Evolutionary conservation across 73 alveolate genomes (phyloP).

Genomic region (Tetrahymena malaccensis): DNA sequence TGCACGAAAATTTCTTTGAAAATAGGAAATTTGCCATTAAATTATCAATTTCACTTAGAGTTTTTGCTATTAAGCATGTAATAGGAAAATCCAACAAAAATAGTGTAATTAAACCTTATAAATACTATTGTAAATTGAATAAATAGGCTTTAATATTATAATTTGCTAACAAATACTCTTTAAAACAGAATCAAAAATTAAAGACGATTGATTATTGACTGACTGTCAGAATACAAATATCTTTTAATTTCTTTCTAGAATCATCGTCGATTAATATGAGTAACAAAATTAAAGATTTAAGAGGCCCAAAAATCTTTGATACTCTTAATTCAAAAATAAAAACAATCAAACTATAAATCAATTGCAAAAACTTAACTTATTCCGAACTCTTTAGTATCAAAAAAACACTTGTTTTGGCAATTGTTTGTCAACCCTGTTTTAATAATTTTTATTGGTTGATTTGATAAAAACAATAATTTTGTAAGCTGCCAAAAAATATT

Average conservation of each 20-base stretch:
- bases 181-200: neutral
- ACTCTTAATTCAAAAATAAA: neutral
- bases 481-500: neutral
- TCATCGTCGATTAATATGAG: neutral
- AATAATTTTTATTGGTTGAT: neutral
- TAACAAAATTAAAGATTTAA: neutral
- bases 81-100: neutral
- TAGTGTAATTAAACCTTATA: neutral
- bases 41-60: neutral
- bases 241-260: neutral
- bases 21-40: neutral
- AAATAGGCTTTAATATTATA: no score
- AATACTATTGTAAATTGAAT: neutral
- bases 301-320: neutral
- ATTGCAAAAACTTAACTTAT: neutral
- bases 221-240: neutral
- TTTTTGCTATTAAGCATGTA: neutral
- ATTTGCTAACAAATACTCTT: neutral
- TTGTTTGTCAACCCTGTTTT: neutral
- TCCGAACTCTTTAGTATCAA: neutral
- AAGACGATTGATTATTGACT: neutral
- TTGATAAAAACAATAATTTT: no score
- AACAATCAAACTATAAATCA: neutral
- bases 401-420: neutral
- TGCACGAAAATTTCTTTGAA: neutral